Percentiles rank a stretch among this genome's conserved stretches.
Evolutionary conservation across 1,139 yeast species (phyloP).

Genomic region (Pichia sp.): DNA sequence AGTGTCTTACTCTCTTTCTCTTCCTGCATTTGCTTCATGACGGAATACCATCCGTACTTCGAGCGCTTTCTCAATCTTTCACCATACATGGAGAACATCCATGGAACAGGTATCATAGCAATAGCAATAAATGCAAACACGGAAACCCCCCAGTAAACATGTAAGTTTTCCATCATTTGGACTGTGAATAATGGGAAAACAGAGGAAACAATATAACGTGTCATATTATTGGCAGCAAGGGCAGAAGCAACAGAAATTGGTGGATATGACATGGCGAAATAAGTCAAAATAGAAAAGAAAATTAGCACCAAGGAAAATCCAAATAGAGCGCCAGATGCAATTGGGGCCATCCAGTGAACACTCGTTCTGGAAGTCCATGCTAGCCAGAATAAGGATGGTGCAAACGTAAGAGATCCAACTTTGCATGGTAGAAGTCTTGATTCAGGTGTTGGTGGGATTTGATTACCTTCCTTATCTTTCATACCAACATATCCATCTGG

Average conservation of each 20-base stretch:
- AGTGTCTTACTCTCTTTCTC: slow-evolving; percentile 1
- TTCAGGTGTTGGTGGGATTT: slow-evolving; percentile 44
- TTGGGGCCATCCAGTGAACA: slow-evolving; percentile 79
- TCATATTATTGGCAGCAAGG: slow-evolving; percentile 71
- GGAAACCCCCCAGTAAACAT: slow-evolving; percentile 75
- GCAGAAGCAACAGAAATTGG: slow-evolving; percentile 72
- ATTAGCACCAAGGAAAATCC: slow-evolving; percentile 71
- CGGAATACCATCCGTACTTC: slow-evolving; percentile 56
- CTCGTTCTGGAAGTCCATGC: slow-evolving; percentile 69
- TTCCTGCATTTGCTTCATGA: slow-evolving; percentile 19
- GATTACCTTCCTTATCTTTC: slow-evolving; percentile 52
- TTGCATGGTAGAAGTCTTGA: slow-evolving; percentile 36
- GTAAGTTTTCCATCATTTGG: slow-evolving; percentile 64
- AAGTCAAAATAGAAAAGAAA: slow-evolving; percentile 68
- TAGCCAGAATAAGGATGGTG: slow-evolving; percentile 71
- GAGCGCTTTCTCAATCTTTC: slow-evolving; percentile 47
- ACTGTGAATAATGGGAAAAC: slow-evolving; percentile 73
- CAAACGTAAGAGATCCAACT: slow-evolving; percentile 51
- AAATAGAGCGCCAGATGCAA: slow-evolving; percentile 69
- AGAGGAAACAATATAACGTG: slow-evolving; percentile 55
- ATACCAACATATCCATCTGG: slow-evolving; percentile 60
- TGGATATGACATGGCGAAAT: slow-evolving; percentile 71
- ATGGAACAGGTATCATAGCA: slow-evolving; percentile 70
- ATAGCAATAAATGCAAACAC: slow-evolving; percentile 67
- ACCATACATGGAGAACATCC: slow-evolving; percentile 55